Evolutionary conservation across 176 grass and related monocot genomes (phyloP).

Genomic region (Melocanna baccifera): DNA sequence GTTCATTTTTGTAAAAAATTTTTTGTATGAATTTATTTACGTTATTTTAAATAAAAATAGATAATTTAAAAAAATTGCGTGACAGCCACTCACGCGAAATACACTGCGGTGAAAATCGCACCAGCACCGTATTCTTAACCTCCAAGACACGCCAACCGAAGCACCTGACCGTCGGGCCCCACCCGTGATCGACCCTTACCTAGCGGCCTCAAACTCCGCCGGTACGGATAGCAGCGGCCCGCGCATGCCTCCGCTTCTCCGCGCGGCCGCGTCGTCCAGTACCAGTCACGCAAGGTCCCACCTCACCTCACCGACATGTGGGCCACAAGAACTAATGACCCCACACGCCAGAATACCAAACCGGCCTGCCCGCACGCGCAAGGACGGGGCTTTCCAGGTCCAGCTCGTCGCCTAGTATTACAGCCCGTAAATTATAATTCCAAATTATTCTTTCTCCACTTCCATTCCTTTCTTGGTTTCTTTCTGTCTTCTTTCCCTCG

Average conservation of each 20-base stretch:
- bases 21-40: too few species aligned
- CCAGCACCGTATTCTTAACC: background rate
- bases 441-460: background rate
- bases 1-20: too few species aligned
- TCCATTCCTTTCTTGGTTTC: background rate
- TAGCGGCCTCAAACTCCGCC: background rate
- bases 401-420: background rate
- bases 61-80: too few species aligned
- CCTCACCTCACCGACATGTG: background rate
- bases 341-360: background rate
- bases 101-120: background rate
- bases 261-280: background rate
- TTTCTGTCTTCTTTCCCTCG: background rate
- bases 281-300: background rate
- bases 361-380: background rate
- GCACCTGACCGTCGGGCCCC: background rate
- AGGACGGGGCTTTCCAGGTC: background rate
- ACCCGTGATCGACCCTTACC: background rate
- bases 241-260: background rate
- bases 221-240: background rate
- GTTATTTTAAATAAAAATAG: too few species aligned
- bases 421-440: background rate
- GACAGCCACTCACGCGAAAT: background rate
- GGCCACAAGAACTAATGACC: accelerated
- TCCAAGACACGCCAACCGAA: background rate